phyloP scores from a whole-genome alignment of 176 grass and related monocot genomes.

The Aegilops sharonensis region DNA sequence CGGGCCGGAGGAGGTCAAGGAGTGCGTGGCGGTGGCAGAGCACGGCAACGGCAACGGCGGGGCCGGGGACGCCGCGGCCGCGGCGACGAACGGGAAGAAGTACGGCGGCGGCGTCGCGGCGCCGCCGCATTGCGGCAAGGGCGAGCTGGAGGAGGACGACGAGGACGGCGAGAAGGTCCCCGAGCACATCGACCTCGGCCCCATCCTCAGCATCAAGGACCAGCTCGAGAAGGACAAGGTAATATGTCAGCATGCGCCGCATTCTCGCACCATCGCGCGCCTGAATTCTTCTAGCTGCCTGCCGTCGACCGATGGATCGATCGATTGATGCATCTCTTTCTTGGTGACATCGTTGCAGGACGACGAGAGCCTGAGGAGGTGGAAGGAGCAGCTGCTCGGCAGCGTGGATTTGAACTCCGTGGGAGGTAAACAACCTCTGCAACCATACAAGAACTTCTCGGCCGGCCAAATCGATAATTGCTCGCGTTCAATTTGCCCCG shows the following conservation, averaged over 20 bases:
- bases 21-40: slow-evolving; percentile 15
- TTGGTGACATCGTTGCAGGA: slow-evolving; percentile 36
- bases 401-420: slow-evolving; percentile 93
- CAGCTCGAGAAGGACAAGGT: slow-evolving; percentile 99
- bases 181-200: slow-evolving; percentile 75
- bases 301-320: neutral
- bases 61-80: neutral
- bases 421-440: slow-evolving; percentile 60
- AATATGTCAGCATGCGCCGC: neutral
- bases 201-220: slow-evolving; percentile 91
- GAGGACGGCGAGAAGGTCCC: slow-evolving; percentile 55
- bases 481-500: neutral
- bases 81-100: slow-evolving; percentile 44
- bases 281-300: neutral
- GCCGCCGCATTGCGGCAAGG: slow-evolving; percentile 30
- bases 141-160: slow-evolving; percentile 55
- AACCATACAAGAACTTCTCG: neutral
- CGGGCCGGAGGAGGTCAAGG: slow-evolving; percentile 27
- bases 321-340: neutral
- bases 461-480: neutral
- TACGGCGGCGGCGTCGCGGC: slow-evolving; percentile 42
- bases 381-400: slow-evolving; percentile 95
- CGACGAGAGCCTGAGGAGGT: slow-evolving; percentile 93
- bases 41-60: neutral
- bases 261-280: neutral